phyloP scores from a whole-genome alignment of 805 yeast species.

The Starmerella sp. region DNA sequence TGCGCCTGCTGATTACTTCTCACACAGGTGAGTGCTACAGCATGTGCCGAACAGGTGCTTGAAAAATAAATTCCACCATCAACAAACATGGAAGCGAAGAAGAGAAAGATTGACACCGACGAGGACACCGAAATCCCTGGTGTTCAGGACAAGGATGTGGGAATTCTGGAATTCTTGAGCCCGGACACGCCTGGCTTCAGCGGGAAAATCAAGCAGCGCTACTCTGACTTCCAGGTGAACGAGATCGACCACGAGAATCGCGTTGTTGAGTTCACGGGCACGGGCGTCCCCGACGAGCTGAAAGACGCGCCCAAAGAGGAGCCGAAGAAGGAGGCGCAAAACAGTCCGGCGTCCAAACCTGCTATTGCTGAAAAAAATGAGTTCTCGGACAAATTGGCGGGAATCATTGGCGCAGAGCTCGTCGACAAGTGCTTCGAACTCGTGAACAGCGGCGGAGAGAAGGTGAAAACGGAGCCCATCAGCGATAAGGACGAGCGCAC shows the following conservation, averaged over 20 bases:
- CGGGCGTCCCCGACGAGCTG: neutral
- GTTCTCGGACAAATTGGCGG: constrained; percentile 38
- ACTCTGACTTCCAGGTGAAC: constrained; percentile 87
- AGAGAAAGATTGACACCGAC: constrained; percentile 4
- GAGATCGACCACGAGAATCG: constrained; percentile 62
- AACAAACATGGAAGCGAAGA: constrained; percentile 6
- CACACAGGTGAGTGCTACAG: neutral
- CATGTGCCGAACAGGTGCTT: neutral
- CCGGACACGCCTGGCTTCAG: constrained; percentile 48
- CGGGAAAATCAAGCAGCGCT: constrained; percentile 77
- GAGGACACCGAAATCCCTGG: constrained; percentile 27
- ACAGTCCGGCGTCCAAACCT: constrained; percentile 7
- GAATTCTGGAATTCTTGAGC: constrained; percentile 63
- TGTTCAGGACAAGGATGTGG: constrained; percentile 69
- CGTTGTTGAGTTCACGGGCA: constrained; percentile 51
- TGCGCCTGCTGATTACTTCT: neutral
- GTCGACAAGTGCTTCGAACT: constrained; percentile 45
- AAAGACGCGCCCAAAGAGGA: neutral
- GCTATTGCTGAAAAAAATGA: constrained; percentile 24
- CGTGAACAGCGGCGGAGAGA: constrained; percentile 40
- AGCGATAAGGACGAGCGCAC: constrained; percentile 67
- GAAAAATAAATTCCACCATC: neutral
- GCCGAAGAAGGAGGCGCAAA: neutral
- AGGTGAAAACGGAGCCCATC: constrained; percentile 32
- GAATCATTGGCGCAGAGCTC: constrained; percentile 49